Evolutionary conservation across 106 monocot species (phyloP).

Genomic region (Dioscorea zingiberensis): DNA sequence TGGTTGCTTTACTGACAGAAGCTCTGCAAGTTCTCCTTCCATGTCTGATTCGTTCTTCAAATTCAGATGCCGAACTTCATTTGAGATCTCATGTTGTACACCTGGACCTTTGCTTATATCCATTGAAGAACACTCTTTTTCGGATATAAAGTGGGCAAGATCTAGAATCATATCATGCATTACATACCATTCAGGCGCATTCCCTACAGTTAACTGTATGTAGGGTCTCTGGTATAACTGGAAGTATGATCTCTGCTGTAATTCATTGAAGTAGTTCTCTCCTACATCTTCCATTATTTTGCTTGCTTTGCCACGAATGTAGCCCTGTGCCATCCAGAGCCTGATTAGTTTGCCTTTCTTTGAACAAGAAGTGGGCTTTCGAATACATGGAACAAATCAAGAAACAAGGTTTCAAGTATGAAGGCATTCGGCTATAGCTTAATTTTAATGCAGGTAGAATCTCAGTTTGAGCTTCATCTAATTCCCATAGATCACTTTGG

Average conservation of each 20-base stretch:
- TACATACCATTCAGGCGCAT: not conserved
- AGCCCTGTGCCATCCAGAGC: slow-evolving; percentile 39
- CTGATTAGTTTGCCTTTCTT: slow-evolving; percentile 8
- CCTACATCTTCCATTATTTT: slow-evolving; percentile 18
- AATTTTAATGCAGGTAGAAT: slow-evolving; percentile 17
- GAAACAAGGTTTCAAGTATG: slow-evolving; percentile 30
- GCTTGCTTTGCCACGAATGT: not conserved
- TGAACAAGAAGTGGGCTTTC: not conserved
- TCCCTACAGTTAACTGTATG: not conserved
- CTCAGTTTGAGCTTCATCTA: slow-evolving; percentile 3
- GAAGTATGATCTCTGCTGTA: slow-evolving; percentile 16
- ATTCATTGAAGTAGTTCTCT: slow-evolving; percentile 17
- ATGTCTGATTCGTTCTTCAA: too few relatives aligned
- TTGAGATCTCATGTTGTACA: too few relatives aligned
- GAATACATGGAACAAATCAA: slow-evolving; percentile 27
- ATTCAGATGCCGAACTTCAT: too few relatives aligned
- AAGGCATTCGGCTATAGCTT: slow-evolving; percentile 21
- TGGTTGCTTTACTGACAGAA: too few relatives aligned
- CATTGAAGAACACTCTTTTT: not conserved
- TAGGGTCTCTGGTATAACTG: not conserved
- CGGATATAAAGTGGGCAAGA: slow-evolving; percentile 4
- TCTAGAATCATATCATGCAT: slow-evolving; percentile 21
- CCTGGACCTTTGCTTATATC: too few relatives aligned
- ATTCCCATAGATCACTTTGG: slow-evolving; percentile 23
- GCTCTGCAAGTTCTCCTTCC: too few relatives aligned